Evolutionary conservation across 2,329 filamentous ascomycete species (phyloP).

Genomic region (Sporothrix luriei): DNA sequence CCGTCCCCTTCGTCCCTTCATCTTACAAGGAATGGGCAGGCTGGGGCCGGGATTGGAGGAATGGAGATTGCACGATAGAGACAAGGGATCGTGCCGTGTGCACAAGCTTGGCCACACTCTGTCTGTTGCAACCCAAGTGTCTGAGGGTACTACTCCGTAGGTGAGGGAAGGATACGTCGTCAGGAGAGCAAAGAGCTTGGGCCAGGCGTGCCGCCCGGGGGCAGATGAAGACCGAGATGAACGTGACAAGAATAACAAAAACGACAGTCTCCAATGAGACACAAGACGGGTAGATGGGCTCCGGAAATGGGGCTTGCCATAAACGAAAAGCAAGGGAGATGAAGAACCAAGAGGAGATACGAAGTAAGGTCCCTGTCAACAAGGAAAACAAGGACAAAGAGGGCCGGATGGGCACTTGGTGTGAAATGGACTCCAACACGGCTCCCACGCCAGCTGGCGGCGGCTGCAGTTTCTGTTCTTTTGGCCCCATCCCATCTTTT

Average conservation of each 20-base stretch:
- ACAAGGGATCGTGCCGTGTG: slow-evolving; percentile 25
- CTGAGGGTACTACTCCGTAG: too few species aligned
- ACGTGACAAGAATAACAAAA: background rate
- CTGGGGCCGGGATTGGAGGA: background rate
- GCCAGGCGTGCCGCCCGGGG: slow-evolving; percentile 12
- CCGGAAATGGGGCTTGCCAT: slow-evolving; percentile 4
- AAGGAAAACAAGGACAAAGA: too few species aligned
- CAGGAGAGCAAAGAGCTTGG: slow-evolving; percentile 5
- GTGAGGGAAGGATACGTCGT: too few species aligned
- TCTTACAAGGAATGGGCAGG: background rate
- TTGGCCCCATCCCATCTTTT: background rate
- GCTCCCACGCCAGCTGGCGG: background rate
- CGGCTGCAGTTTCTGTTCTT: background rate
- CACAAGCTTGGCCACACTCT: slow-evolving; percentile 12
- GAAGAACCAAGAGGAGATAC: background rate
- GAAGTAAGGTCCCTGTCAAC: too few species aligned
- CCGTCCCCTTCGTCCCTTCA: background rate
- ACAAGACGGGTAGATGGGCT: background rate
- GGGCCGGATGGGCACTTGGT: background rate
- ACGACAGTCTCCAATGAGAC: background rate
- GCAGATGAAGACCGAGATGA: slow-evolving; percentile 6
- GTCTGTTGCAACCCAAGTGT: slow-evolving; percentile 21
- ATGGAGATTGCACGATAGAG: background rate
- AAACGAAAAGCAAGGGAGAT: slow-evolving; percentile 18
- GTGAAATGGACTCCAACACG: background rate